Conservation (phyloP, 768 basidiomycete genomes). For the Psilocybe tampanensis region DNA sequence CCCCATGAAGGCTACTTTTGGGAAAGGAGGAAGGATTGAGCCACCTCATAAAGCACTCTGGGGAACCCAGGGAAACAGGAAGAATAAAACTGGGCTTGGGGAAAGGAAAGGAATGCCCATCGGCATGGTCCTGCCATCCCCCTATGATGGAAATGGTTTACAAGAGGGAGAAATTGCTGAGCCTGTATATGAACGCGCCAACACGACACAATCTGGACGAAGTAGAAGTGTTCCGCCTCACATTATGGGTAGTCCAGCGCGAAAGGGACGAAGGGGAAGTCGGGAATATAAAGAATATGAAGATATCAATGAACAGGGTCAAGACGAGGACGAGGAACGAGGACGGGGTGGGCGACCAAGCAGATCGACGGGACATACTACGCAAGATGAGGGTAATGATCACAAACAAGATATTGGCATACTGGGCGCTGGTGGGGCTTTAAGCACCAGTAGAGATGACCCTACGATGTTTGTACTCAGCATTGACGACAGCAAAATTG, state of each 20-base stretch:
- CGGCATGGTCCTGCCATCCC: slow-evolving; percentile 18
- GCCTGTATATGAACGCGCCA: neutral
- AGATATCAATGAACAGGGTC: slow-evolving; percentile 24
- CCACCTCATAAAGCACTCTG: slow-evolving; percentile 15
- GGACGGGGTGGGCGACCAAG: slow-evolving; percentile 6
- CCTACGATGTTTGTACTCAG: slow-evolving; percentile 64
- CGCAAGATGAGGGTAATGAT: neutral
- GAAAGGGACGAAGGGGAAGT: slow-evolving; percentile 21
- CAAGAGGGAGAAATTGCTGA: slow-evolving; percentile 5
- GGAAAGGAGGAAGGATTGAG: slow-evolving; percentile 44
- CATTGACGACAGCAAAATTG: slow-evolving; percentile 58
- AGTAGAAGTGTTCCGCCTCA: slow-evolving; percentile 63
- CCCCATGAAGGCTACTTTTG: slow-evolving; percentile 58
- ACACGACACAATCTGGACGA: slow-evolving; percentile 33
- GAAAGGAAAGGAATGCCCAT: slow-evolving; percentile 22
- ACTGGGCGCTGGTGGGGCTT: slow-evolving; percentile 55
- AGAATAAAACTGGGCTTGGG: slow-evolving; percentile 25
- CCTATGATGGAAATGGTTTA: neutral
- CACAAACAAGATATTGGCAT: slow-evolving; percentile 1
- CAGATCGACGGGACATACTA: slow-evolving; percentile 6
- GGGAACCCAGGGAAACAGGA: slow-evolving; percentile 26
- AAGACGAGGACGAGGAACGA: slow-evolving; percentile 22
- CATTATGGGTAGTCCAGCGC: slow-evolving; percentile 43
- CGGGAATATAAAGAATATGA: slow-evolving; percentile 35
- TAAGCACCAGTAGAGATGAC: slow-evolving; percentile 63